Evolutionary conservation across 352 stramenopile genomes (phyloP), one percentile per base, ranked within the genome.

Genomic region (Phytophthora pisi): DNA sequence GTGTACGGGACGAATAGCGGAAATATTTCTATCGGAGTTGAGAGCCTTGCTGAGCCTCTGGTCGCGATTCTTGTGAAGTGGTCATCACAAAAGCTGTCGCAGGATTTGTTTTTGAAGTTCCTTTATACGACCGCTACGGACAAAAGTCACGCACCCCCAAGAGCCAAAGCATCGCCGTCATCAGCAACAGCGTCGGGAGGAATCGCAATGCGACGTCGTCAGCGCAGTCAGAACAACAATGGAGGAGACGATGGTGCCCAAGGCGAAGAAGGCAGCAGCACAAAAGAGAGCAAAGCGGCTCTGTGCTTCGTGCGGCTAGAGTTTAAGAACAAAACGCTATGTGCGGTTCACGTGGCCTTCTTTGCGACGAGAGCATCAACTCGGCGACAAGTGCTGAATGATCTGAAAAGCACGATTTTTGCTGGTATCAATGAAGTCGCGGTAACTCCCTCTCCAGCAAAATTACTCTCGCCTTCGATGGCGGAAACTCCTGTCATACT

Each of bases 261-360:
- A 24, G 24, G 38, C 55, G 68, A 67, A 56, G 61, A 75, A 18
- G 68, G 15, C 31, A 67, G n/a, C 46, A 67, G 24, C 20, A 34
- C 43, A 36, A 75, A 62, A 62, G 78, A 77, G 45, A 84, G 70
- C 51, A 88, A 80, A 46, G 77, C 71, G 51, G 83, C 88, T 28
- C 61, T 96, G 31, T 96, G 89, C 51, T 95, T 96, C 61, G 84
- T 95, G 4, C 84, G 89, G 11, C 55, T 95, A 7, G 87, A 95
- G 60, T 73, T 88, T 31, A 95, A 92, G 54, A 92, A 84, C 68
- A 88, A 90, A 60, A 91, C 86, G 16, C 58, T 96, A 2, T 85
- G 86, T 15, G 81, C 85, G 23, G 66, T 96, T 36, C 85, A 96
- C 61, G 82, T 95, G 30, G 89, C 89, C n/a, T 96, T 96, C 51